Percentiles rank a stretch among this genome's conserved stretches.
Evolutionary conservation across 2,329 filamentous ascomycete species (phyloP).

Genomic region (Cercospora sesami): DNA sequence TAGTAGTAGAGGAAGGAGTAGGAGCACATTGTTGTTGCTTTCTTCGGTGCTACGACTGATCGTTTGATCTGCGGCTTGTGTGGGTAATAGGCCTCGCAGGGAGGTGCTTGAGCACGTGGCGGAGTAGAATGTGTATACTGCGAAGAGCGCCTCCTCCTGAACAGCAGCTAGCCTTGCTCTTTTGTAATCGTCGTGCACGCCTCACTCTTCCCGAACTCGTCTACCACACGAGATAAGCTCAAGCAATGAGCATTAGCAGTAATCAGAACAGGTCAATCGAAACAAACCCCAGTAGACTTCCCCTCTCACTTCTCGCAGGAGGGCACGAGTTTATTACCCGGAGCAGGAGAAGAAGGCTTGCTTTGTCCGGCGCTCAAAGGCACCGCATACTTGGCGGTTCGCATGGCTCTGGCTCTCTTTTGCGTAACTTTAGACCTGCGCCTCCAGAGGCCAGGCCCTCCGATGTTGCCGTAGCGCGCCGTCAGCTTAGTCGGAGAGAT

Average conservation of each 20-base stretch:
- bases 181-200: background rate
- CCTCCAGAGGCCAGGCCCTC: background rate
- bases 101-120: background rate
- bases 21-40: conserved; percentile 43
- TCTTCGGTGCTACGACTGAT: background rate
- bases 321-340: background rate
- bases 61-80: background rate
- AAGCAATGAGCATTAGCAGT: background rate
- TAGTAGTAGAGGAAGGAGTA: conserved; percentile 52
- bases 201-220: background rate
- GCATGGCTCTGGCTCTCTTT: background rate
- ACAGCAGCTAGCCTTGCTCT: background rate
- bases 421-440: background rate
- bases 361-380: conserved; percentile 5
- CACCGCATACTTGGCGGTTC: background rate
- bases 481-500: background rate
- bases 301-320: background rate
- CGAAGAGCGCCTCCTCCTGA: background rate
- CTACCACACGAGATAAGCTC: conserved; percentile 2
- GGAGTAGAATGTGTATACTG: background rate
- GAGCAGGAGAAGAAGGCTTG: background rate
- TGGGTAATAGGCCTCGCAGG: background rate
- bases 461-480: background rate
- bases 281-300: background rate
- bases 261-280: background rate